phyloP scores from a whole-genome alignment of 2,329 filamentous ascomycete species.

The Trichoderma asperellum region DNA sequence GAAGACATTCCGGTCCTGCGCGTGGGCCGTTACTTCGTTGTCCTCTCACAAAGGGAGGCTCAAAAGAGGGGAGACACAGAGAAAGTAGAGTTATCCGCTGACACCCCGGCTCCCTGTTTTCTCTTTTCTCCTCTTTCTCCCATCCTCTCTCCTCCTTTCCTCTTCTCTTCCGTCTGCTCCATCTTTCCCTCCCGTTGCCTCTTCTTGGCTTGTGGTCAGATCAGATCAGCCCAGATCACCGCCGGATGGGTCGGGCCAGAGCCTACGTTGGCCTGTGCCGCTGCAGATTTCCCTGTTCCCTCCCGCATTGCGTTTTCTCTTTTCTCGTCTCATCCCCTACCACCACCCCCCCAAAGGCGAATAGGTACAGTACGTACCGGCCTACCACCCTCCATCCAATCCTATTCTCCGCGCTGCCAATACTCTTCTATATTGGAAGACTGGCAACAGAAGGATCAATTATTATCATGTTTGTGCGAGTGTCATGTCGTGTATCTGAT shows the following conservation, averaged over 20 bases:
- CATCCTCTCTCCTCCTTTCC: slow-evolving; percentile 12
- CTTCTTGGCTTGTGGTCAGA: not conserved
- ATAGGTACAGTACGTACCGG: slow-evolving; percentile 12
- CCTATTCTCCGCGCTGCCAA: slow-evolving; percentile 31
- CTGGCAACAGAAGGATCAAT: slow-evolving; percentile 32
- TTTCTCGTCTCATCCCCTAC: slow-evolving; percentile 25
- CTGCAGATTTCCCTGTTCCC: slow-evolving; percentile 8
- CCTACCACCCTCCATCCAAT: slow-evolving; percentile 30
- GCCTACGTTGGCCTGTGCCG: not conserved
- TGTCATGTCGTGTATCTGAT: slow-evolving; percentile 19
- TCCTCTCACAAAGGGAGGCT: slow-evolving; percentile 16
- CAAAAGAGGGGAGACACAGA: slow-evolving; percentile 2
- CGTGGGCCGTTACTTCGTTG: slow-evolving; percentile 14
- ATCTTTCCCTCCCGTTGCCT: slow-evolving; percentile 9
- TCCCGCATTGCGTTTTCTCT: slow-evolving; percentile 25
- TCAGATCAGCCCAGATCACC: slow-evolving; percentile 10
- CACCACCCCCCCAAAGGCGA: slow-evolving; percentile 10
- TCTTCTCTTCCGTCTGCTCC: not conserved
- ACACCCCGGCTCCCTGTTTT: slow-evolving; percentile 24
- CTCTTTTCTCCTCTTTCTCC: slow-evolving; percentile 22
- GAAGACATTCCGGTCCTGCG: slow-evolving; percentile 1
- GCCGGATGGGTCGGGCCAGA: slow-evolving; percentile 16
- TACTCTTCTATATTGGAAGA: slow-evolving; percentile 18
- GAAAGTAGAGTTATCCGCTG: not conserved
- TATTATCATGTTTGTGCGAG: slow-evolving; percentile 35